phyloP scores from a whole-genome alignment of 2,329 filamentous ascomycete genomes.

The Aspergillus costaricaensis region DNA sequence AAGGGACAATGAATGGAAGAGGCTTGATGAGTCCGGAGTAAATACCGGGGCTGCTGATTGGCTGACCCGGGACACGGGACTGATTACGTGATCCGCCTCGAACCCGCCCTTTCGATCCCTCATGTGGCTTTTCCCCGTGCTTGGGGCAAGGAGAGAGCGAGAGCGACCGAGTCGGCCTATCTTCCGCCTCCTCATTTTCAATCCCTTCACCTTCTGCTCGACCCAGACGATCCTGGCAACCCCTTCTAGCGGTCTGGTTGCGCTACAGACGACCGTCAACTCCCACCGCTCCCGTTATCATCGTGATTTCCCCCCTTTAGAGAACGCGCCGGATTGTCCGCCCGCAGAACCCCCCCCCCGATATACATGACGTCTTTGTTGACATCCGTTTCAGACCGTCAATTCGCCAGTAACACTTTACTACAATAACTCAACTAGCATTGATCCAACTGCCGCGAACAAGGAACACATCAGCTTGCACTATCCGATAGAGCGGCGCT shows the following conservation, averaged over 20 bases:
- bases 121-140: slow-evolving; percentile 36
- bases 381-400: slow-evolving; percentile 25
- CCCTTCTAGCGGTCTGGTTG: slow-evolving; percentile 1
- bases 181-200: background rate
- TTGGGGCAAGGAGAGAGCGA: slow-evolving; percentile 18
- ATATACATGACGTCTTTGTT: slow-evolving; percentile 43
- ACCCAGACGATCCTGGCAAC: background rate
- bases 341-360: slow-evolving; percentile 16
- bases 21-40: background rate
- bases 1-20: background rate
- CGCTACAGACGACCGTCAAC: slow-evolving; percentile 2
- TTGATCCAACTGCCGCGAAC: background rate
- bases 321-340: slow-evolving; percentile 21
- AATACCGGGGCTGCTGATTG: slow-evolving; percentile 2
- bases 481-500: slow-evolving; percentile 29
- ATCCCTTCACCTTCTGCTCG: background rate
- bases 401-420: slow-evolving; percentile 15
- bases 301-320: slow-evolving; percentile 18
- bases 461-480: slow-evolving; percentile 12
- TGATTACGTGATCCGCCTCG: slow-evolving; percentile 34
- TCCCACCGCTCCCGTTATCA: slow-evolving; percentile 4
- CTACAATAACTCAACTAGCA: slow-evolving; percentile 1
- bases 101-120: slow-evolving; percentile 24
- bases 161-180: slow-evolving; percentile 8
- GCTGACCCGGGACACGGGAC: background rate